Conservation (phyloP, 345 rosid species). For the Mangifera indica region DNA sequence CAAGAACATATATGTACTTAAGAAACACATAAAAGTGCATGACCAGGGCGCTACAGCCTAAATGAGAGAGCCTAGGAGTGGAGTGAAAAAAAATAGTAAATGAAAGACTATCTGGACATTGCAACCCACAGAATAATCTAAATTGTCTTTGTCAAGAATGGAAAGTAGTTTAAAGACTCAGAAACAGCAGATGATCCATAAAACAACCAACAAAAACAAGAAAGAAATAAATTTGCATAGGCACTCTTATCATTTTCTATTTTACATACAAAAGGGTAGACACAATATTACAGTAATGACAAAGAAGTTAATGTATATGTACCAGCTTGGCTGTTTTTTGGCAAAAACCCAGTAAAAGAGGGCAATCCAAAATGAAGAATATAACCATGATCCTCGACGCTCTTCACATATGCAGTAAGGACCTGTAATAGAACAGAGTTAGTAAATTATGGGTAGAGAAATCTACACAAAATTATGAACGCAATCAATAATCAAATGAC, state of each 20-base stretch:
- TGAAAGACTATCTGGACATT: neutral
- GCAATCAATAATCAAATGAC: neutral
- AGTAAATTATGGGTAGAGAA: constrained; percentile 6
- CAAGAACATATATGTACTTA: neutral
- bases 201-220: neutral
- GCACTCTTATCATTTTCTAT: neutral
- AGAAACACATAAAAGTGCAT: neutral
- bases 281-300: neutral
- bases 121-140: constrained; percentile 3
- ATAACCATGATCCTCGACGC: constrained; percentile 96
- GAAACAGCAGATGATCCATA: neutral
- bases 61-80: neutral
- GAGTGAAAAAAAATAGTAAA: neutral
- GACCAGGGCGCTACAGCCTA: neutral
- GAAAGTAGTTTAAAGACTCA: neutral
- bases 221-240: neutral
- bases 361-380: constrained; percentile 86
- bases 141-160: neutral
- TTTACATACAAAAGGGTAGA: neutral
- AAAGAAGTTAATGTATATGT: constrained; percentile 6
- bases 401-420: constrained; percentile 69
- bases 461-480: neutral
- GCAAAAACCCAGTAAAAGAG: constrained; percentile 75
- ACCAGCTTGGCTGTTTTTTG: constrained; percentile 56
- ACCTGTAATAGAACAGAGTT: constrained; percentile 45